phyloP scores from a whole-genome alignment of 1,284 basidiomycete species.

The Hypsizygus ulmarius region DNA sequence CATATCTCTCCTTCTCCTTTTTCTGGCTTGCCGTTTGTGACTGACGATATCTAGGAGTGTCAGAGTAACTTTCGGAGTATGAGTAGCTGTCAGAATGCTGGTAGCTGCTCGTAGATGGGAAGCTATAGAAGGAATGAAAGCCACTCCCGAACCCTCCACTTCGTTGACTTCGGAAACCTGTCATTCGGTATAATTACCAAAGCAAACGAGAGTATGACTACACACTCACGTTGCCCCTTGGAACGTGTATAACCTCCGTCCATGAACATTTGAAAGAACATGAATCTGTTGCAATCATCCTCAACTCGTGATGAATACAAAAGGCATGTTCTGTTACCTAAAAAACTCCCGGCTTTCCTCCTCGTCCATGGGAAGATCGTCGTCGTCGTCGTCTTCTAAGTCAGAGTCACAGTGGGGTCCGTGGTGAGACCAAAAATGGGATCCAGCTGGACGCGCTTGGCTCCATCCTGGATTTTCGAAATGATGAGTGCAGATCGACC shows the following conservation, averaged over 20 bases:
- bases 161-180: conserved; percentile 28
- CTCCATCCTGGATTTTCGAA: conserved; percentile 33
- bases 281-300: conserved; percentile 23
- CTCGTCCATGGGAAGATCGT: conserved; percentile 27
- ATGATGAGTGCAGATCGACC: conserved; percentile 32
- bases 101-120: conserved; percentile 1
- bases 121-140: neutral
- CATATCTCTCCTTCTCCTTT: conserved; percentile 31
- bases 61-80: conserved; percentile 20
- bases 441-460: conserved; percentile 15
- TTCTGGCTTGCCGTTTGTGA: conserved; percentile 23
- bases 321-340: conserved; percentile 19
- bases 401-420: conserved; percentile 8
- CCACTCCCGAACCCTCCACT: conserved; percentile 13
- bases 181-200: neutral
- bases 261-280: conserved; percentile 33
- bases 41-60: conserved; percentile 21
- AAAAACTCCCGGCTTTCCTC: conserved; percentile 30
- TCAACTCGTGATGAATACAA: conserved; percentile 2
- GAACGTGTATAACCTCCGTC: conserved; percentile 23
- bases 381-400: conserved; percentile 20
- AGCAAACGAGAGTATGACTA: neutral
- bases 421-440: neutral
- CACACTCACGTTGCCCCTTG: conserved; percentile 27
- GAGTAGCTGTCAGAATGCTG: neutral